Evolutionary conservation across 2,329 filamentous ascomycete genomes (phyloP).

Genomic region (Trichothecium roseum): DNA sequence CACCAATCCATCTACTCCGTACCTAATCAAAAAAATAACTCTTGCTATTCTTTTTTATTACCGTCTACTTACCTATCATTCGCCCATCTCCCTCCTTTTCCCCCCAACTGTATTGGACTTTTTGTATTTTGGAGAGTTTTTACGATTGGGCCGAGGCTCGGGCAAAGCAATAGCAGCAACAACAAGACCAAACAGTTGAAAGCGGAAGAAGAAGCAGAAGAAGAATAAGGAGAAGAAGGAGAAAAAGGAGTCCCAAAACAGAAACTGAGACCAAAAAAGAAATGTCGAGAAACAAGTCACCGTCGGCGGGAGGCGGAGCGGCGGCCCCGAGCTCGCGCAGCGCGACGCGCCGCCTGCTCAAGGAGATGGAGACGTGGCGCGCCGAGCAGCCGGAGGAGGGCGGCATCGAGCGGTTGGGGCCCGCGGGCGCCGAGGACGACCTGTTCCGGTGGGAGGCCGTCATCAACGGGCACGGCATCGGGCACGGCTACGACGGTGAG

Average conservation of each 20-base stretch:
- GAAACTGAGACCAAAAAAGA: not conserved
- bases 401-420: slow-evolving; percentile 50
- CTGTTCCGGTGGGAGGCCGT: slow-evolving; percentile 50
- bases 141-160: too few relatives aligned
- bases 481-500: slow-evolving; percentile 45
- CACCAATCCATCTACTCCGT: not conserved
- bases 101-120: not conserved
- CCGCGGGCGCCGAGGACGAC: slow-evolving; percentile 40
- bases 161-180: too few relatives aligned
- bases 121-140: too few relatives aligned
- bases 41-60: not conserved
- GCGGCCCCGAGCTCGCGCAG: slow-evolving; percentile 26
- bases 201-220: too few relatives aligned
- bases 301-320: too few relatives aligned
- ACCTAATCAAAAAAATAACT: too few relatives aligned
- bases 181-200: too few relatives aligned
- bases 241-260: not conserved
- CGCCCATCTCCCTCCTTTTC: not conserved
- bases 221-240: too few relatives aligned
- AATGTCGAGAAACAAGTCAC: not conserved
- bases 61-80: not conserved
- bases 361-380: slow-evolving; percentile 45
- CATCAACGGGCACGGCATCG: slow-evolving; percentile 46
- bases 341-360: slow-evolving; percentile 46
- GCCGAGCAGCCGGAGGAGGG: slow-evolving; percentile 35